phyloP scores from a whole-genome alignment of 108 stramenopile genomes.

The Fragilaria crotonensis region DNA sequence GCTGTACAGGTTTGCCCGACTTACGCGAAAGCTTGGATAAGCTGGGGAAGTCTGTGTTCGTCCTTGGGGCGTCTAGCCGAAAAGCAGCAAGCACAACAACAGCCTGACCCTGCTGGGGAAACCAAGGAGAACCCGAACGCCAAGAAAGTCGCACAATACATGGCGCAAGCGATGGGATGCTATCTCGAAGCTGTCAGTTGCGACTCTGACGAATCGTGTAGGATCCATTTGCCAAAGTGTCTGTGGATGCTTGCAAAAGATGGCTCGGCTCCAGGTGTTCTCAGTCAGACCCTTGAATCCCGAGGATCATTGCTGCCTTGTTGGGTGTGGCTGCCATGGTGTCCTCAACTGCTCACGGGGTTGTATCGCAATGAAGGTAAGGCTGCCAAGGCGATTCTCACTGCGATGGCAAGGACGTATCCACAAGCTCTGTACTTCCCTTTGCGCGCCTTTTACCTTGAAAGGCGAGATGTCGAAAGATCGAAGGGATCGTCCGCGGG shows the following conservation, averaged over 20 bases:
- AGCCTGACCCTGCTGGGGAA: constrained; percentile 11
- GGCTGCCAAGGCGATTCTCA: constrained; percentile 53
- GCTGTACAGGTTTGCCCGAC: constrained; percentile 84
- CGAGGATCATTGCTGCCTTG: constrained; percentile 63
- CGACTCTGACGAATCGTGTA: constrained; percentile 60
- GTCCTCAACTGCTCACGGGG: constrained; percentile 80
- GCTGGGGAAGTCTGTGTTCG: constrained; percentile 90
- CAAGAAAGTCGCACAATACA: constrained; percentile 74
- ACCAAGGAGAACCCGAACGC: constrained; percentile 8
- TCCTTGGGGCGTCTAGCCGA: constrained; percentile 48
- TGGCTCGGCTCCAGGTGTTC: constrained; percentile 57
- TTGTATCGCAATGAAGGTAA: constrained; percentile 68
- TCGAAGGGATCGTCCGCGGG: constrained; percentile 28
- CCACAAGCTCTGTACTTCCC: constrained; percentile 85
- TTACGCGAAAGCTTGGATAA: constrained; percentile 84
- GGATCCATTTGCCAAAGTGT: constrained; percentile 82
- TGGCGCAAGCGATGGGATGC: constrained; percentile 92
- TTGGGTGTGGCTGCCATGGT: constrained; percentile 95
- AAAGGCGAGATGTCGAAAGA: constrained; percentile 78
- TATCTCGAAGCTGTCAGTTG: constrained; percentile 82
- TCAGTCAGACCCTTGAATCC: constrained; percentile 71
- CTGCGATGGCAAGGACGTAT: constrained; percentile 54
- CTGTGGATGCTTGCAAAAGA: constrained; percentile 85
- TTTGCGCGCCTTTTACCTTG: constrained; percentile 75
- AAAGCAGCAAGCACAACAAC: constrained; percentile 27